Base-by-base conservation (phyloP, 805 yeast species). In the Suhomyces canberraensis region DNA sequence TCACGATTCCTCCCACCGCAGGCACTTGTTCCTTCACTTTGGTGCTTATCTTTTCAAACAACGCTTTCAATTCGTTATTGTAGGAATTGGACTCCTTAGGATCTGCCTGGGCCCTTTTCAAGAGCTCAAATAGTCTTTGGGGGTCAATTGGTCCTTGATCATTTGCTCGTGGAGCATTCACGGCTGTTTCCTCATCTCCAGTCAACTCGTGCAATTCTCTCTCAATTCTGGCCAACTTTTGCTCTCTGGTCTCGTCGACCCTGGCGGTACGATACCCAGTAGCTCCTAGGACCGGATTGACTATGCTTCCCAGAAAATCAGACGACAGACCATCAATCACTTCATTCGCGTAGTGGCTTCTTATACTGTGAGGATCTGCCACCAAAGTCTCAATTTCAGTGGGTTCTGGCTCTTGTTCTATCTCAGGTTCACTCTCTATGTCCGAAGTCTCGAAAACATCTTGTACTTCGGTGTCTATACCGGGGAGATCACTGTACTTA, bases 361-460 rank as follows among this genome's bases (percentile, higher is more conserved):
- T 13, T 11, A 18, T 22, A 16, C 28, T 16, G 14, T 16, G 24
- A 4, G 37, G 27, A 16, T 29, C 41, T 4, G 16, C 25, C 8
- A 20, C 19, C 15, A 15, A 17, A 7, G 37, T 9, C 11, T 25
- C 35, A 8, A 27, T 20, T 22, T 31, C 34, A 15, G 28, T 24
- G 14, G 25, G 29, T 9, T 31, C 36, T 16, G 27, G 36, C 11
- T 37, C 36, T 14, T n/a, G 18, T 21, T 26, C 37, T 20, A 46
- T 20, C 16, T 46, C 48, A 25, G 51, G 48, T 4, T 57, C 61
- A 17, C 64, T 64, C 32, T 67, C 67, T 3, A 64, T 50, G 38
- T 72, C 77, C 3, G 76, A 73, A 1, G 76, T 69, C 48, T 73
- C 77, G 41, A 58, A 72, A 2, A 73, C 62, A 21, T 64, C 73